Evolutionary conservation across 495 filamentous ascomycete species (phyloP), one percentile per base, ranked within the genome.

Genomic region (Neohortaea acidophila): DNA sequence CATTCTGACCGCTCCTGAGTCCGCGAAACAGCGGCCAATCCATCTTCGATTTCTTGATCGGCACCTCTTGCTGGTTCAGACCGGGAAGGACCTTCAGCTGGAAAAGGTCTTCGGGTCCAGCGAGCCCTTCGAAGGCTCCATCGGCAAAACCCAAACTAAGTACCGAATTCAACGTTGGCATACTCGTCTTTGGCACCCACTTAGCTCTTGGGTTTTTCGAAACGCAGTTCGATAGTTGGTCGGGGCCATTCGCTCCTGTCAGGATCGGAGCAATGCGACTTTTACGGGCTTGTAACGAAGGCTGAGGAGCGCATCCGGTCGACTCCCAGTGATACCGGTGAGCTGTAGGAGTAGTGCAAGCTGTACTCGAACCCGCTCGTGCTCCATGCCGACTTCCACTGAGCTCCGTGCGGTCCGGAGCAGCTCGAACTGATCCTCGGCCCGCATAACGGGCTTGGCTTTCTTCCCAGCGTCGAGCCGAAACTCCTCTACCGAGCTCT

Each of bases 171-270:
- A 6, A 14, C 11, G 14, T 38, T 12, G 22, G 34, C 39, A 31
- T 36, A 42, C 39, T 18, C 39, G 18, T 42, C 39, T 42, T 42
- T 36, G 11, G 22, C 13, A 34, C 39, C 39, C 4, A 42, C 9
- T 22, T 42, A 42, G n/a, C 28, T 21, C 18, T 42, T 42, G 11
- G 39, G 33, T n/a, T 42, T 34, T 11, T 42, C 31, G 20, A 42
- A 42, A 12, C 11, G 33, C 21, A 24, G 15, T 30, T 42, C 17
- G 20, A 42, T 42, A 19, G 34, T 9, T 14, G 20, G 13, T 18
- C 39, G 13, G 3, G 17, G 39, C 39, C 20, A 42, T 22, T 42
- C 39, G 12, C 39, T 33, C 3, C 29, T 21, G n/a, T 21, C 17
- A 2, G 39, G 30, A 23, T 42, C 39, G 17, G 12, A 42, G 39